Evolutionary conservation across 2,329 filamentous ascomycete species (phyloP).

Genomic region (Diplodia intermedia): DNA sequence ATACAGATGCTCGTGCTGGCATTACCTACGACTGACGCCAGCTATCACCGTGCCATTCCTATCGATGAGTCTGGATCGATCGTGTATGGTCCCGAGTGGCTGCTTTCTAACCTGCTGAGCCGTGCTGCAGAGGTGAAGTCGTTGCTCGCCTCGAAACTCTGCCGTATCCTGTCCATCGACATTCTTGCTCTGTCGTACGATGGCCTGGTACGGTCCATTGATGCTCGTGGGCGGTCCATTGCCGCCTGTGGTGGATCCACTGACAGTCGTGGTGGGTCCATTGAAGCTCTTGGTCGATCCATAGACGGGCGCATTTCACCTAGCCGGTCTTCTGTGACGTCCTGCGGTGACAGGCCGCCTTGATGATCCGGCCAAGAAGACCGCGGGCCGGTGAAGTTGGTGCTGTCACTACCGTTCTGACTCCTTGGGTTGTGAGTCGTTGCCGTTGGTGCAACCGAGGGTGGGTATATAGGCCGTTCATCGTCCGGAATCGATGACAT

Average conservation of each 20-base stretch:
- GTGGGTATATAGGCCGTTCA: constrained; percentile 89
- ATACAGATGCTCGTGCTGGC: constrained; percentile 29
- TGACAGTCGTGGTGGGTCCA: constrained; percentile 69
- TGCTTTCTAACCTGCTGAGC: constrained; percentile 81
- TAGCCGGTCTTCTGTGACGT: constrained; percentile 7
- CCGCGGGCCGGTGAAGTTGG: constrained; percentile 72
- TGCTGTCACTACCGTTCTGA: constrained; percentile 92
- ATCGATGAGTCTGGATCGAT: constrained; percentile 1
- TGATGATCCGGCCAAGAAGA: constrained; percentile 31
- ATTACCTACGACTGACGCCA: constrained; percentile 27
- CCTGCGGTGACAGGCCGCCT: constrained; percentile 24
- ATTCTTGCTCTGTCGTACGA: constrained; percentile 87
- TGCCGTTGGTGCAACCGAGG: constrained; percentile 79
- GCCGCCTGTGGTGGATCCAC: constrained; percentile 76
- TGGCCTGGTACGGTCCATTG: constrained; percentile 63
- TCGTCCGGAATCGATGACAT: constrained; percentile 80
- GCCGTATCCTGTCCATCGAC: constrained; percentile 84
- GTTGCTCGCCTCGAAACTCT: constrained; percentile 84
- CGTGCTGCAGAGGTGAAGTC: constrained; percentile 93
- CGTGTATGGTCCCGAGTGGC: constrained; percentile 34
- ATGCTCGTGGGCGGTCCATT: constrained; percentile 30
- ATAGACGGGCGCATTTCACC: constrained; percentile 19
- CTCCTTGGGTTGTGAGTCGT: constrained; percentile 74
- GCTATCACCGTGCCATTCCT: constrained; percentile 23
- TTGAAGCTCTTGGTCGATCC: constrained; percentile 19